Percentiles rank a stretch among this genome's conserved stretches.
Evolutionary conservation across 1,284 basidiomycete genomes (phyloP).

Genomic region (Irpex sp.): DNA sequence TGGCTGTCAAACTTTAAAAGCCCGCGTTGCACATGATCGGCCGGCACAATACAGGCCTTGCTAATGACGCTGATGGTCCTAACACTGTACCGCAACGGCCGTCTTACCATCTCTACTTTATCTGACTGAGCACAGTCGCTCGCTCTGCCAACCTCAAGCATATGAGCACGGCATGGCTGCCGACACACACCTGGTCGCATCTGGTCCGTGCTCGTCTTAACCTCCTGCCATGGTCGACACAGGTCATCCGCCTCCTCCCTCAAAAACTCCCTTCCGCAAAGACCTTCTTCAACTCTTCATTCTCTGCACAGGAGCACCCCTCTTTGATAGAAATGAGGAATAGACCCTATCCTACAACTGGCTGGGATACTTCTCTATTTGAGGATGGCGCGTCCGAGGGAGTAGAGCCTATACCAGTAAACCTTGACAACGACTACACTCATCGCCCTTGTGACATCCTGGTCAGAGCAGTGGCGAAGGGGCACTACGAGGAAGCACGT

Average conservation of each 20-base stretch:
- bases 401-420: constrained; percentile 5
- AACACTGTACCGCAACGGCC: too few relatives aligned
- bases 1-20: too few relatives aligned
- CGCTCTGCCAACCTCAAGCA: background rate
- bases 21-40: too few relatives aligned
- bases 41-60: too few relatives aligned
- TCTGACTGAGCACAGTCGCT: background rate
- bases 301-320: constrained; percentile 23
- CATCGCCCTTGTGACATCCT: constrained; percentile 18
- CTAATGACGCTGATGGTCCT: too few relatives aligned
- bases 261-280: constrained; percentile 5
- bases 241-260: constrained; percentile 4
- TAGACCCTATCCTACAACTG: constrained; percentile 23
- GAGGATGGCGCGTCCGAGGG: constrained; percentile 24
- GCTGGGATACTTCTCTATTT: constrained; percentile 28
- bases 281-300: constrained; percentile 20
- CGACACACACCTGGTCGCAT: background rate
- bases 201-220: background rate
- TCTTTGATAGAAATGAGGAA: constrained; percentile 26
- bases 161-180: constrained; percentile 1
- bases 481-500: constrained; percentile 23
- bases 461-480: constrained; percentile 15
- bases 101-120: too few relatives aligned
- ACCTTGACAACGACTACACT: background rate
- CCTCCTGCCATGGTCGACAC: background rate